Conservation (phyloP, 257 asterid genomes). For the Solanum etuberosum region DNA sequence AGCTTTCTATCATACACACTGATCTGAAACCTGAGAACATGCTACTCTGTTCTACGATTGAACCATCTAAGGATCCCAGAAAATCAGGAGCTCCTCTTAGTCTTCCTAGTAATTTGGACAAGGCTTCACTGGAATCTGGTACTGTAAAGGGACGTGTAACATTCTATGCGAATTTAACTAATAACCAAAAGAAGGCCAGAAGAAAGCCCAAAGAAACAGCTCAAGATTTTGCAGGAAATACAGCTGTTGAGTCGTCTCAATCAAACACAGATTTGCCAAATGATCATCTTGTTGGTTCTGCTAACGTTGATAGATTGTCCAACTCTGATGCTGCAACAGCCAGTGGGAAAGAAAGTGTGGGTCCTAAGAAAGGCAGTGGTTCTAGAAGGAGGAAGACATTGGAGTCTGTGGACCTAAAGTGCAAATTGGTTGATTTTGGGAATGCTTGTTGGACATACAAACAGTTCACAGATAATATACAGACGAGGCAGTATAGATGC, state of each 20-base stretch:
- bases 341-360: slow-evolving; percentile 29
- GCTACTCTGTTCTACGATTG: slow-evolving; percentile 57
- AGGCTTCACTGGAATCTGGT: slow-evolving; percentile 25
- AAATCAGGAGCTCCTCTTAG: slow-evolving; percentile 51
- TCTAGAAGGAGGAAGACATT: slow-evolving; percentile 54
- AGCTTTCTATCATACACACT: slow-evolving; percentile 88
- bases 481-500: slow-evolving; percentile 89
- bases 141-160: slow-evolving; percentile 38
- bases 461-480: slow-evolving; percentile 81
- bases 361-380: slow-evolving; percentile 54
- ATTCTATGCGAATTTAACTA: slow-evolving; percentile 40
- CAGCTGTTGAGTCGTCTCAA: slow-evolving; percentile 4
- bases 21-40: slow-evolving; percentile 94
- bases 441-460: slow-evolving; percentile 96
- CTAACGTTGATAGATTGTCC: slow-evolving; percentile 17
- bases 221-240: slow-evolving; percentile 42
- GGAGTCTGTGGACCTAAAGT: slow-evolving; percentile 59
- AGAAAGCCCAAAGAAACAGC: slow-evolving; percentile 67
- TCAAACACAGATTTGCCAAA: neutral
- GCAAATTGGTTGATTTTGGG: slow-evolving; percentile 95
- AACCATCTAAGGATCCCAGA: slow-evolving; percentile 69
- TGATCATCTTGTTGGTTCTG: slow-evolving; percentile 19
- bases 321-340: slow-evolving; percentile 1
- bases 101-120: slow-evolving; percentile 45
- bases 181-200: slow-evolving; percentile 73